Evolutionary conservation across 345 rosid genomes (phyloP).

Genomic region (Syzygium aqueum): DNA sequence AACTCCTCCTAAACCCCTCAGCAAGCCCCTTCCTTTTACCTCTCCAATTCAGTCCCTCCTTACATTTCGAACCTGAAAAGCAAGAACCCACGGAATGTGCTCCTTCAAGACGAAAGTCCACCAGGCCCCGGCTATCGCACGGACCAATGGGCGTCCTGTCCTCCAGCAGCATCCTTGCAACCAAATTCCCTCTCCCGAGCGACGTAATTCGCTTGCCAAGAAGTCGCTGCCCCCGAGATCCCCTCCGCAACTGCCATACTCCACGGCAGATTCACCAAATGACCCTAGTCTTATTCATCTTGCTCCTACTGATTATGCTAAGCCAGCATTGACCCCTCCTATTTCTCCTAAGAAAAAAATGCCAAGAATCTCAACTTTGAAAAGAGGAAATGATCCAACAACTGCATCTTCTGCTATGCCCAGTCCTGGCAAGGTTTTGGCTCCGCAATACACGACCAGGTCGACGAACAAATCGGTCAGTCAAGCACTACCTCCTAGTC

Average conservation of each 20-base stretch:
- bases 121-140: constrained; percentile 13
- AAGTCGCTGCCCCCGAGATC: constrained; percentile 7
- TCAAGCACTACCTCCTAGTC: neutral
- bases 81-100: constrained; percentile 26
- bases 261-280: neutral
- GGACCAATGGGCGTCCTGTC: constrained; percentile 47
- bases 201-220: constrained; percentile 35
- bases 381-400: constrained; percentile 13
- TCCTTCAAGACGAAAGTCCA: constrained; percentile 33
- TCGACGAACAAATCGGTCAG: constrained; percentile 7
- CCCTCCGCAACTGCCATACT: constrained; percentile 7
- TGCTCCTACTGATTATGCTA: neutral
- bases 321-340: constrained; percentile 40
- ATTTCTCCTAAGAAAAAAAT: constrained; percentile 43
- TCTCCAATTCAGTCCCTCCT: neutral
- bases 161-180: constrained; percentile 55
- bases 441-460: neutral
- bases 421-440: constrained; percentile 18
- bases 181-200: constrained; percentile 38
- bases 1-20: neutral
- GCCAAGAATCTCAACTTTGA: constrained; percentile 16
- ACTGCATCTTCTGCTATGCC: constrained; percentile 6
- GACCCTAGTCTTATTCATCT: neutral
- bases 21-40: neutral
- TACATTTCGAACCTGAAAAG: neutral